Percentiles rank a stretch among this genome's conserved stretches.
phyloP scores from a whole-genome alignment of 441 rosid species.

The Populus tomentosa region DNA sequence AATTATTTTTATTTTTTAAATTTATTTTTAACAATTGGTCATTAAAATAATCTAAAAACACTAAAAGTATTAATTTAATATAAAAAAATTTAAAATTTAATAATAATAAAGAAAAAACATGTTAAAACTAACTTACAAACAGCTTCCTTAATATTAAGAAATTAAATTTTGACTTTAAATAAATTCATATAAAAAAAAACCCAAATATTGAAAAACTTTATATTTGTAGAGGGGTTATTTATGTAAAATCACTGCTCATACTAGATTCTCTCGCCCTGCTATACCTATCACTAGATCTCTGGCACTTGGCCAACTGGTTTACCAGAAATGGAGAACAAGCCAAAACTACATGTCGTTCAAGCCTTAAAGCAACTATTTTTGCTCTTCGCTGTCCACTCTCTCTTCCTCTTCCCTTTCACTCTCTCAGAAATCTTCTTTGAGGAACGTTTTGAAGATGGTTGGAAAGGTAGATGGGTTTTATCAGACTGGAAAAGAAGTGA shows the following conservation, averaged over 20 bases:
- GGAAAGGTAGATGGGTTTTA: conserved; percentile 86
- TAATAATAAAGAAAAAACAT: no score
- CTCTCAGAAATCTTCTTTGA: conserved; percentile 60
- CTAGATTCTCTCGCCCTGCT: not conserved
- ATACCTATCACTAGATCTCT: not conserved
- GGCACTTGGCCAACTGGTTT: conserved; percentile 5
- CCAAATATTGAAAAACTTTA: not conserved
- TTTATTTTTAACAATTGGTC: fast-evolving
- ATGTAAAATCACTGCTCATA: not conserved
- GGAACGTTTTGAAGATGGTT: conserved; percentile 79
- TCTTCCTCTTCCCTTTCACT: conserved; percentile 24
- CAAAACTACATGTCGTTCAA: conserved; percentile 1
- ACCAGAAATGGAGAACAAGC: conserved; percentile 14
- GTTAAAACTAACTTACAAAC: no score
- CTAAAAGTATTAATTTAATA: no score
- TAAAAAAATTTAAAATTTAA: no score
- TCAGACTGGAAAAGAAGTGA: conserved; percentile 93
- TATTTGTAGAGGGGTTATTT: not conserved
- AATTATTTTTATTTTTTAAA: no score
- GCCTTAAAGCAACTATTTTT: conserved; percentile 7
- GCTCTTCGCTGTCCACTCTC: conserved; percentile 20
- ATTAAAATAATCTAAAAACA: conserved; percentile 35
- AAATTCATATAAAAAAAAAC: no score
- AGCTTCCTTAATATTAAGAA: not conserved
- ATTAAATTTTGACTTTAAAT: conserved; percentile 27